Evolutionary conservation across 495 filamentous ascomycete genomes (phyloP).

Genomic region (Pseudomonodictys pantanalensis): DNA sequence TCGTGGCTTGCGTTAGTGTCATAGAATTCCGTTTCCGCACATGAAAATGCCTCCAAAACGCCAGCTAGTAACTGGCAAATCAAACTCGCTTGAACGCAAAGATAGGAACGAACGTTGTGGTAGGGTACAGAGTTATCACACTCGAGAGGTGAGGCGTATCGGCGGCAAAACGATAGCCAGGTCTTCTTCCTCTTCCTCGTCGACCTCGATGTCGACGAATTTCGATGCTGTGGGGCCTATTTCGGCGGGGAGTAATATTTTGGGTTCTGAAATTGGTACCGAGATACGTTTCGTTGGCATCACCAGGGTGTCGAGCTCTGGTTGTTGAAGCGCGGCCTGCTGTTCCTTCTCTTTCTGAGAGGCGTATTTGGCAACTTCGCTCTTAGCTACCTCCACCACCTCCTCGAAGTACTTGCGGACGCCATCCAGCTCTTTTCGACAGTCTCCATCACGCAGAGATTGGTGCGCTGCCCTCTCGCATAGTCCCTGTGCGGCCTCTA

Average conservation of each 20-base stretch:
- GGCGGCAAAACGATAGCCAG: conserved; percentile 31
- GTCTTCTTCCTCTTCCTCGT: conserved; percentile 35
- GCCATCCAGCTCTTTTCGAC: conserved; percentile 65
- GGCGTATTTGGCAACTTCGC: conserved; percentile 38
- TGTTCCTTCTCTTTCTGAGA: conserved; percentile 12
- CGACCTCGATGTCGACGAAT: conserved; percentile 34
- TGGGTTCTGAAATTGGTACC: background rate
- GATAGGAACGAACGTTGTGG: background rate
- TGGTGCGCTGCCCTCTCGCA: conserved; percentile 86
- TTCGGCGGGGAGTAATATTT: background rate
- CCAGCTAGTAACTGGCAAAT: conserved; percentile 14
- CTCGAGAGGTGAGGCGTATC: conserved; percentile 28
- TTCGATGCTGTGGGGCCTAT: conserved; percentile 2
- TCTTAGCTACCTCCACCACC: conserved; percentile 49
- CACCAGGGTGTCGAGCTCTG: background rate
- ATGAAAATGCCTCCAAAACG: conserved; percentile 15
- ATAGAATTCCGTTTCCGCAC: conserved; percentile 13
- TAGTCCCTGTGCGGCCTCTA: conserved; percentile 74
- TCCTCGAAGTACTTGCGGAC: conserved; percentile 60
- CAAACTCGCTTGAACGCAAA: conserved; percentile 36
- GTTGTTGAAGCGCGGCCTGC: background rate
- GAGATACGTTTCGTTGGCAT: background rate
- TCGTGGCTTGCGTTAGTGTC: conserved; percentile 26
- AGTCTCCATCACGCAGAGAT: conserved; percentile 80
- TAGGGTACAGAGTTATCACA: background rate